Percentiles rank a stretch among this genome's conserved stretches.
Evolutionary conservation across 352 stramenopile species (phyloP).

Genomic region (Phytophthora melonis): DNA sequence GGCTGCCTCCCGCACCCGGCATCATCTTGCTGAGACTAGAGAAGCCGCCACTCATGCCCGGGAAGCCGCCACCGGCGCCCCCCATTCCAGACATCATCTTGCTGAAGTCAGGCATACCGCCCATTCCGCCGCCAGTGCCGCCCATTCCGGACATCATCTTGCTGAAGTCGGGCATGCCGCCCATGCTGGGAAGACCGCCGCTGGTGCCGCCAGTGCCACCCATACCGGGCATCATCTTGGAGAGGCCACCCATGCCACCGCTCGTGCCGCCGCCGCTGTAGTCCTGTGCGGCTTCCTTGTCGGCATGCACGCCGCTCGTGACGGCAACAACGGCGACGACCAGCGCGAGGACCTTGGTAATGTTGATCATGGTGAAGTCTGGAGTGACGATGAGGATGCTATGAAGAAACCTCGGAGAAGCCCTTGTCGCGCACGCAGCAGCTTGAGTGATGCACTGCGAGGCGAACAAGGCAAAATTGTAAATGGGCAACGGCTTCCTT

Average conservation of each 20-base stretch:
- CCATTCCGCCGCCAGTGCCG: neutral
- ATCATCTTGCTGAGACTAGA: constrained; percentile 5
- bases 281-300: neutral
- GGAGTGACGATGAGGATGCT: neutral
- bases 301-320: neutral
- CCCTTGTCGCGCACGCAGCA: neutral
- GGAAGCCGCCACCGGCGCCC: neutral
- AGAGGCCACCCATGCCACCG: neutral
- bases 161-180: neutral
- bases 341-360: neutral
- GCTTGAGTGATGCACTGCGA: neutral
- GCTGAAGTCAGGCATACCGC: neutral
- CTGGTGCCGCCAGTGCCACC: neutral
- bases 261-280: neutral
- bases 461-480: neutral
- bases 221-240: constrained; percentile 7
- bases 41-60: neutral
- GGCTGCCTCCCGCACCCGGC: neutral
- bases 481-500: neutral
- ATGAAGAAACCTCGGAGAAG: neutral
- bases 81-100: constrained; percentile 8
- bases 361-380: neutral
- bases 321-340: neutral
- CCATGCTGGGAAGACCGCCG: no score
- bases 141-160: constrained; percentile 8